These are phyloP conservation scores for Casaregolazyma suthepensis DNA, from an alignment of 1,139 yeast genomes.

Conservation along the genomic window DNA sequence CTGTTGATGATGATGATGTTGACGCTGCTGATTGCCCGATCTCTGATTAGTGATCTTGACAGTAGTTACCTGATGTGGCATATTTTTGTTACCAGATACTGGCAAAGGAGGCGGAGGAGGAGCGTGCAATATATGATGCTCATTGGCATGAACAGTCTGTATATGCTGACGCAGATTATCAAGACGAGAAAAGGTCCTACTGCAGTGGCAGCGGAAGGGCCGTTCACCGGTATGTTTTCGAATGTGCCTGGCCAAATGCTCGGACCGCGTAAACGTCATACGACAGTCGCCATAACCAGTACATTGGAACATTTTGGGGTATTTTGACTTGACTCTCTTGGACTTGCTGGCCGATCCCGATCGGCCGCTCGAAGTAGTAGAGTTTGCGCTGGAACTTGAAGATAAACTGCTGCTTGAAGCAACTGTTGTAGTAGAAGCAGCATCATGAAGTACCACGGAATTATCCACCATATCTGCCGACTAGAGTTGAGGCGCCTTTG, in stretches of 20 bases:
- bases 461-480: background rate
- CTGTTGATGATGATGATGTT: conserved; percentile 16
- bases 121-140: conserved; percentile 36
- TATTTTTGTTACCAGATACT: background rate
- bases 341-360: conserved; percentile 1
- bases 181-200: conserved; percentile 71
- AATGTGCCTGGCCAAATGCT: conserved; percentile 87
- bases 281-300: conserved; percentile 80
- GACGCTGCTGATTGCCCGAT: conserved; percentile 8
- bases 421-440: conserved; percentile 7
- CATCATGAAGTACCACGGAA: conserved; percentile 5
- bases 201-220: conserved; percentile 86
- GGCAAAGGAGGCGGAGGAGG: conserved; percentile 12
- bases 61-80: conserved; percentile 2
- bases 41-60: conserved; percentile 4
- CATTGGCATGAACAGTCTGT: conserved; percentile 86
- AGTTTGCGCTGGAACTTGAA: conserved; percentile 1
- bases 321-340: conserved; percentile 27
- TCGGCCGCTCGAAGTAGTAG: background rate
- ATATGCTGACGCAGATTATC: conserved; percentile 90
- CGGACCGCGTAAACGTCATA: conserved; percentile 85
- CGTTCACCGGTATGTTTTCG: conserved; percentile 94
- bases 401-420: conserved; percentile 4
- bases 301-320: conserved; percentile 64
- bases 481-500: too few relatives aligned